Base-by-base conservation (phyloP, 768 basidiomycete species). In the Pulveroboletus ravenelii region DNA sequence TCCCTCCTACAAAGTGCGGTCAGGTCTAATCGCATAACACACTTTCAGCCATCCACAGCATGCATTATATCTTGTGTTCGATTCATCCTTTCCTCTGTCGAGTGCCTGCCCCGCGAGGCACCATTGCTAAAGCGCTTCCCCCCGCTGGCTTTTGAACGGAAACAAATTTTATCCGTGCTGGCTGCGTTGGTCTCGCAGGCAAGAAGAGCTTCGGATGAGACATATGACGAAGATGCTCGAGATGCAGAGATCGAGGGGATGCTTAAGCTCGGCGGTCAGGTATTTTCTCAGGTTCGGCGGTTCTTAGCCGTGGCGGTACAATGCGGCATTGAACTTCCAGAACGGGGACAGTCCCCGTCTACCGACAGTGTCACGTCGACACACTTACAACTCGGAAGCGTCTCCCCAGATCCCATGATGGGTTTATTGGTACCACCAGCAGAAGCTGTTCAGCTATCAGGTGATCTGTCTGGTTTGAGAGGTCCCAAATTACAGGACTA, bases 61-160 rank as follows among this genome's bases (percentile, higher is more conserved):
- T 93, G 85, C 68, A 87, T 98, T 52, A 93, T 99, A 58, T 93
- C 92, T 12, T 91, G 89, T 47, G 92, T 98, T 41, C 87, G 94
- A 30, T 81, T 85, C 27, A 86, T 95, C 15, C 78, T 99, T 39
- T 81, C 84, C 27, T 80, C 86, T 10, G 84, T 91, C 14, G 88
- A 88, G 51, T 94, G 91, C 48, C 76, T 96, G 20, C 81, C 84
- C 36, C 85, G 90, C 40, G 91, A 95, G 55, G 86, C 91, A 1
- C 76, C 78, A 0, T 70, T 88, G 18, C 77, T 99, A 17, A 80
- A 77, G 55, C 75, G 72, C 41, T 83, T 82, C 58, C 80, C 87
- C 0, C 52, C 74, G 4, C 76, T 99, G 34, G 81, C 81, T 4
- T 77, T 83, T 48, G 88, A 91, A 61, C 83, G 95, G 38, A 89